These are phyloP conservation scores for Didymella exigua DNA, from an alignment of 2,329 filamentous ascomycete species.

Conservation along the genomic window DNA sequence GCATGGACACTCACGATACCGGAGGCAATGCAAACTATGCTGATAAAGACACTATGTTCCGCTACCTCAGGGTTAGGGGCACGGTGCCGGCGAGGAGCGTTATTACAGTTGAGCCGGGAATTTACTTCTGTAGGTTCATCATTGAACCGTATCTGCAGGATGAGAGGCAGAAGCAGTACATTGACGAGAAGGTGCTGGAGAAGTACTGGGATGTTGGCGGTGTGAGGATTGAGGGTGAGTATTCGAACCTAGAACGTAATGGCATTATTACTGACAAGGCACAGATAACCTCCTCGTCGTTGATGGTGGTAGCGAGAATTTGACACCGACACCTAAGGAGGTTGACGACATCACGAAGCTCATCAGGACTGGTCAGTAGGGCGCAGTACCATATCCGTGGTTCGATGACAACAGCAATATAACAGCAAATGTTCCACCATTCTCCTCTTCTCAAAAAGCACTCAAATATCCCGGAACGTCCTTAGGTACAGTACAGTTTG, in stretches of 20 bases:
- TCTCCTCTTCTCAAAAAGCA: not conserved
- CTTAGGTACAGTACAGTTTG: no score
- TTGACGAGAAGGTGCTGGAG: constrained; percentile 69
- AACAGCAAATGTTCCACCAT: constrained; percentile 5
- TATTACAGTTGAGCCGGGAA: constrained; percentile 92
- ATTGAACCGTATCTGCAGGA: constrained; percentile 72
- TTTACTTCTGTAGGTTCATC: constrained; percentile 77
- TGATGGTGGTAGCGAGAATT: constrained; percentile 76
- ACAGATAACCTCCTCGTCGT: constrained; percentile 82
- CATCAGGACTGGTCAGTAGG: constrained; percentile 47
- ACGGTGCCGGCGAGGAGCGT: constrained; percentile 77
- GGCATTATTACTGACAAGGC: constrained; percentile 9
- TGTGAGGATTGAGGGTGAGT: constrained; percentile 76
- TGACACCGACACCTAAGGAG: constrained; percentile 80
- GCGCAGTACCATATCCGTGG: not conserved
- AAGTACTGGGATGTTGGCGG: constrained; percentile 81
- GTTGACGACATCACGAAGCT: constrained; percentile 69
- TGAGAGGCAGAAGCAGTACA: constrained; percentile 65
- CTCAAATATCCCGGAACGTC: not conserved
- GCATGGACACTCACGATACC: constrained; percentile 59
- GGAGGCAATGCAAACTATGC: constrained; percentile 57
- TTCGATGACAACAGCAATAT: constrained; percentile 6
- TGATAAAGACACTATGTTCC: constrained; percentile 83
- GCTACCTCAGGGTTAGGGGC: constrained; percentile 81
- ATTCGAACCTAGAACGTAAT: not conserved